phyloP scores from a whole-genome alignment of 495 filamentous ascomycete genomes.

The Xylaria palmicola region DNA sequence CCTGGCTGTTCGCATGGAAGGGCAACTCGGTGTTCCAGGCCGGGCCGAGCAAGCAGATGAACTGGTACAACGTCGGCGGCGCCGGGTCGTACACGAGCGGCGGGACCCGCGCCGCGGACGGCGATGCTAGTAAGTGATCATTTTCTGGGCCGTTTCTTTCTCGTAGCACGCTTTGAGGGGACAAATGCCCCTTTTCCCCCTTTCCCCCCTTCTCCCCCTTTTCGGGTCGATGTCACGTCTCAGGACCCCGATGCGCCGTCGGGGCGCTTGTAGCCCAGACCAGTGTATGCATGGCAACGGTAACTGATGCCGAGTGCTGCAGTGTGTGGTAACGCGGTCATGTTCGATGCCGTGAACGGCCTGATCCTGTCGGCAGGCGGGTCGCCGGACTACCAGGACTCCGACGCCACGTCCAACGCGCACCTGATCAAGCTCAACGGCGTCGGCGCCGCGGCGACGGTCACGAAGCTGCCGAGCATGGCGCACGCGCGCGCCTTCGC shows the following conservation, averaged over 20 bases:
- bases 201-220: neutral
- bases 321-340: constrained; percentile 10
- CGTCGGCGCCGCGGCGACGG: constrained; percentile 26
- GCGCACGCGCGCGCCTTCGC: constrained; percentile 48
- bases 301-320: neutral
- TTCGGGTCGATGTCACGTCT: too few relatives aligned
- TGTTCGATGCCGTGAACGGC: constrained; percentile 48
- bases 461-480: constrained; percentile 43
- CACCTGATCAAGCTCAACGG: constrained; percentile 48
- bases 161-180: neutral
- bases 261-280: neutral
- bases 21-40: constrained; percentile 56
- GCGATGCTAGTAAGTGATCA: constrained; percentile 44
- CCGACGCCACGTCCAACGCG: constrained; percentile 41
- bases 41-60: constrained; percentile 55
- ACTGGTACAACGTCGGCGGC: constrained; percentile 54
- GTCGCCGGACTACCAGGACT: constrained; percentile 42
- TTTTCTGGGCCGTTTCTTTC: constrained; percentile 42
- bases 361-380: constrained; percentile 58
- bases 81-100: constrained; percentile 39
- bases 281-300: constrained; percentile 46
- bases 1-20: constrained; percentile 63
- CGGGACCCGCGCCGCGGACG: constrained; percentile 38
- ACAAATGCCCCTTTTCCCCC: too few relatives aligned
- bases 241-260: too few relatives aligned